A percentile compares a stretch with the other conserved stretches of the same genome.
Evolutionary conservation across 169 alveolate species (phyloP).

Genomic region (Plasmodium sp.): DNA sequence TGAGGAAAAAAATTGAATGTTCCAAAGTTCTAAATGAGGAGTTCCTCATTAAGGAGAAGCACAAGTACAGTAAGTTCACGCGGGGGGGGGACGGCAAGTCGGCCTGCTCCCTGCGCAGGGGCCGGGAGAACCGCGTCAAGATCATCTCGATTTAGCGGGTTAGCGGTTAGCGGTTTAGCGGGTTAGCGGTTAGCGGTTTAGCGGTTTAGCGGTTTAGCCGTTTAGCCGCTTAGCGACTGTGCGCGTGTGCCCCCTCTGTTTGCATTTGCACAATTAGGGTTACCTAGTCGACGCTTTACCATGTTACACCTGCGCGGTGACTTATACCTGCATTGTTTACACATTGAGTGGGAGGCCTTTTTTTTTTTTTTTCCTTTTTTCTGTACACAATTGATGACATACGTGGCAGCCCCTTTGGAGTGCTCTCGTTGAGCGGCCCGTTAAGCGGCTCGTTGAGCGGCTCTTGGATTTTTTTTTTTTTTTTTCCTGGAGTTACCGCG

Average conservation of each 20-base stretch:
- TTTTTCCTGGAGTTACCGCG: neutral
- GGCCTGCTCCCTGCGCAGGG: neutral
- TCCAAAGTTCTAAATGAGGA: constrained; percentile 35
- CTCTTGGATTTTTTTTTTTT: too few relatives aligned
- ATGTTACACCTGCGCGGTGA: neutral
- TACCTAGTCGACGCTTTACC: too few relatives aligned
- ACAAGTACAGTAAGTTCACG: constrained; percentile 31
- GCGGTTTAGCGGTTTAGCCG: too few relatives aligned
- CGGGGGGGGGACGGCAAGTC: neutral
- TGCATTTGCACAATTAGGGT: too few relatives aligned
- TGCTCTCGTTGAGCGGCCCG: neutral
- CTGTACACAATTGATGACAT: neutral
- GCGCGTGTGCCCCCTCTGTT: too few relatives aligned
- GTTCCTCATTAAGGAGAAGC: constrained; percentile 47
- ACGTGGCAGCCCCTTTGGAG: neutral
- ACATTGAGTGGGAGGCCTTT: neutral
- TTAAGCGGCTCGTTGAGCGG: too few relatives aligned
- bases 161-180: too few relatives aligned
- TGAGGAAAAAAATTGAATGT: constrained; percentile 7
- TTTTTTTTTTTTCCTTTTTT: neutral
- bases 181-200: too few relatives aligned
- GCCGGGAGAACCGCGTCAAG: neutral
- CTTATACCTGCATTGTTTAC: neutral
- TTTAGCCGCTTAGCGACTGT: too few relatives aligned
- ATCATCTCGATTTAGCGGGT: constrained; percentile 21